Evolutionary conservation across 805 yeast species (phyloP).

Genomic region (Ogataea saltuana): DNA sequence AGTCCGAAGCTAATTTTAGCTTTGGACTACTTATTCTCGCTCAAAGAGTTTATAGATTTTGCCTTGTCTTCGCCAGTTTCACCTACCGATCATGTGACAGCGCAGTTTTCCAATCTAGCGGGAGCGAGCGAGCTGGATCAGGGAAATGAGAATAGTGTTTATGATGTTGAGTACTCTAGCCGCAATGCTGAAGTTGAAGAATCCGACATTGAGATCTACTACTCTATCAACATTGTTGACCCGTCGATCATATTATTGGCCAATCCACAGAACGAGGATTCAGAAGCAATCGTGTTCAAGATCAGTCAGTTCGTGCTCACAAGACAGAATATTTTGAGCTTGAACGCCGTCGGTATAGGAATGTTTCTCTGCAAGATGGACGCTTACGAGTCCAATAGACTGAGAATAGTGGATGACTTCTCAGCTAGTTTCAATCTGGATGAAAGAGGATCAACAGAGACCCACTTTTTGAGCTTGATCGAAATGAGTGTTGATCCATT

Average conservation of each 20-base stretch:
- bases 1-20: conserved; percentile 83
- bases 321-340: conserved; percentile 62
- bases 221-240: conserved; percentile 61
- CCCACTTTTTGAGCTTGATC: conserved; percentile 60
- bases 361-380: conserved; percentile 83
- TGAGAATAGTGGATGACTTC: conserved; percentile 86
- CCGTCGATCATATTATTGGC: conserved; percentile 80
- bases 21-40: conserved; percentile 77
- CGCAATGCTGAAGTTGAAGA: conserved; percentile 8
- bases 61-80: conserved; percentile 36
- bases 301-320: conserved; percentile 75
- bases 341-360: conserved; percentile 78
- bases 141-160: conserved; percentile 2
- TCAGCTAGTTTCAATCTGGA: conserved; percentile 76
- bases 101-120: neutral
- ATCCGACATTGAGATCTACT: conserved; percentile 12
- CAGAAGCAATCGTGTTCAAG: conserved; percentile 90
- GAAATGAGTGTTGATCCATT: conserved; percentile 78
- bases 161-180: conserved; percentile 15
- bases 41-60: conserved; percentile 62
- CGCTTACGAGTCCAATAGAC: conserved; percentile 54
- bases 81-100: conserved; percentile 1
- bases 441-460: conserved; percentile 60
- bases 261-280: conserved; percentile 62
- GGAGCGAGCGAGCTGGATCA: neutral